Base-by-base conservation (phyloP, 306 rosid genomes). In the Cucurbita maxima region DNA sequence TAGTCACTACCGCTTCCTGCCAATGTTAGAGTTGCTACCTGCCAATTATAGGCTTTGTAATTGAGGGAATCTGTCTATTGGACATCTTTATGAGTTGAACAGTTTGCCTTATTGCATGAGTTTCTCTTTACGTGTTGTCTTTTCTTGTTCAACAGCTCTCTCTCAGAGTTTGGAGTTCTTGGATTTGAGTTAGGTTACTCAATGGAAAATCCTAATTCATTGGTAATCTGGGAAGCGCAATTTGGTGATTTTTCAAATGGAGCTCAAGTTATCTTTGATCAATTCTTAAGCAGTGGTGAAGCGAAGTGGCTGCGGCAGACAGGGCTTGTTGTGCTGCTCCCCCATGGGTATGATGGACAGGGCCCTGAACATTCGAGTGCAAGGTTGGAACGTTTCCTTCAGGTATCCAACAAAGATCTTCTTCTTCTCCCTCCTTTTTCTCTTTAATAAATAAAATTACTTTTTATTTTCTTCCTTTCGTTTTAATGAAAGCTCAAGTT, bases 351-450 rank as follows among this genome's bases (percentile, higher is more conserved):
- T 38, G 97, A 94, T 78, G 97, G 99, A 69, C 97, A 94, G 79
- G 99, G 99, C 76, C 99, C 99, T 77, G 99, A 90, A 82, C 99
- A 94, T 85, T 90, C 96, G 58, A 91, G 97, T 86, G 96, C 88
- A 57, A 82, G 90, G 75, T 41, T 91, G 84, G 99, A 94, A 81
- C 90, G 99, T 74, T 94, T 85, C 81, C 99, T 94, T 78, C 99
- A 87, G 97, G 98, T 88, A 74, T 18, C 76, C 43, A 14, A n/a
- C 41, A 22, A 50, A 14, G 41, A 18, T 10, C 25, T 47, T 37
- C 18, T 48, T 41, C 11, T 1, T 47, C 18, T 11, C 55, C 15
- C 60, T 34, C 58, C 38, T 52, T n/a, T 58, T 14, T 10, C 64
- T 10, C 41, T 52, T 51, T 37, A 56, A 44, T 22, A 56, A 59